Evolutionary conservation across 2,329 filamentous ascomycete species (phyloP), one percentile per base, ranked within the genome.

Genomic region (Ceratocystis variospora): DNA sequence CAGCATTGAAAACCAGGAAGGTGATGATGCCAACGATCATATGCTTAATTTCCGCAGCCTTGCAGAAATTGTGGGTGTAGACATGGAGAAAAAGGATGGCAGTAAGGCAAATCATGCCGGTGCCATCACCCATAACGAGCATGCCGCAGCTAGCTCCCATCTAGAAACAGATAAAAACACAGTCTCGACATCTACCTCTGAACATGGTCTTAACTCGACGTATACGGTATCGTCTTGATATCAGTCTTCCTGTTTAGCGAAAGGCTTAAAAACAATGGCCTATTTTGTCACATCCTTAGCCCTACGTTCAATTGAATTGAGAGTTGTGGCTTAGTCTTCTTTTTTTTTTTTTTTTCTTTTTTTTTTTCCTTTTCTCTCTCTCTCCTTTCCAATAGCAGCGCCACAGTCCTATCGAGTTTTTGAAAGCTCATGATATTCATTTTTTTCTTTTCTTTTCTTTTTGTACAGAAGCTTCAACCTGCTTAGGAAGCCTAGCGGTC

Each of bases 21-120:
- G 84, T 28, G 75, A 78, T 5, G 81, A 82, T 28, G 77, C 80
- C 3, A 79, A 80, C 15, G 92, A 96, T 73, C 84, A 90, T 2
- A 85, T 96, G 83, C 94, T 96, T 76, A 96, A 96, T 74, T 96
- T 96, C 73, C 82, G 86, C 66, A 96, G 90, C 70, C 77, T 97
- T 25, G 89, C 90, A 1, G 89, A 90, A 69, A 89, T 95, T 74
- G 89, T 96, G 37, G 89, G 87, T 0, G 84, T 84, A 6, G 79
- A 82, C 61, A 76, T 84, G 44, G 66, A 65, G 22, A 68, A 61
- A 7, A 61, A 61, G 2, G 41, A 22, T 15, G 46, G 22, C 10
- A 45, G 66, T 19, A 65, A 68, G 63, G 31, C 45, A 28, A 63
- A 61, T 4, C 63, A 68, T 22, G 44, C 41, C 8, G 63, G 63